Conservation (phyloP, 2,329 filamentous ascomycete genomes). For the Rasamsonia emersonii region DNA sequence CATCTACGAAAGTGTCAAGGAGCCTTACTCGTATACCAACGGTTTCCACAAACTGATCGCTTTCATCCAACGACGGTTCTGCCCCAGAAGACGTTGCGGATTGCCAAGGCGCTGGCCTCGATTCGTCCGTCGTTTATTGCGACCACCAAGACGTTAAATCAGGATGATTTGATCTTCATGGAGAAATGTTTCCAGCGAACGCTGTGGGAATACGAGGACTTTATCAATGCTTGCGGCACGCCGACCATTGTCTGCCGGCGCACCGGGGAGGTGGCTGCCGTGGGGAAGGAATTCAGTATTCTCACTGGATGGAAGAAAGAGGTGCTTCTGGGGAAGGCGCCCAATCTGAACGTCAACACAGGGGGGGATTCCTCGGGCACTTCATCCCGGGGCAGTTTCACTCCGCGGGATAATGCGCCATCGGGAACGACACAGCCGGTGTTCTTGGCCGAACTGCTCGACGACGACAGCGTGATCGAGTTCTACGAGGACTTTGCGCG, state of each 20-base stretch:
- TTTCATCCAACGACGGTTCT: slow-evolving; percentile 69
- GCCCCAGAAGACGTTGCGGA: slow-evolving; percentile 65
- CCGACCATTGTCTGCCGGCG: slow-evolving; percentile 87
- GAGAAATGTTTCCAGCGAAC: slow-evolving; percentile 94
- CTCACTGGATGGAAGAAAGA: slow-evolving; percentile 91
- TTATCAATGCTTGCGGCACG: slow-evolving; percentile 77
- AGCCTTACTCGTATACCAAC: slow-evolving; percentile 83
- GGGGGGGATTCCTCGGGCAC: slow-evolving; percentile 42
- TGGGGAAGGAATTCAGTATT: slow-evolving; percentile 94
- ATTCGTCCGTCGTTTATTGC: slow-evolving; percentile 91
- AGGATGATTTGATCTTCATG: slow-evolving; percentile 90
- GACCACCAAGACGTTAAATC: slow-evolving; percentile 78
- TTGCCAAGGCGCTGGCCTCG: slow-evolving; percentile 77
- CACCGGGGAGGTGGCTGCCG: slow-evolving; percentile 88
- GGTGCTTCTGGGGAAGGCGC: slow-evolving; percentile 75
- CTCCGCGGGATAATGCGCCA: slow-evolving; percentile 31
- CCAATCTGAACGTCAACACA: slow-evolving; percentile 79
- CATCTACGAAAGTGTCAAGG: slow-evolving; percentile 81
- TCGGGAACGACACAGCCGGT: slow-evolving; percentile 62
- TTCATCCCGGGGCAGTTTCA: slow-evolving; percentile 39
- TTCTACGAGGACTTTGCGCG: slow-evolving; percentile 96
- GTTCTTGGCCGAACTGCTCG: slow-evolving; percentile 84
- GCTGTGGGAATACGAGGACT: slow-evolving; percentile 86
- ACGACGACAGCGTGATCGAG: slow-evolving; percentile 85
- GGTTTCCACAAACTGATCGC: slow-evolving; percentile 84